phyloP scores from a whole-genome alignment of 2,329 filamentous ascomycete species.

The Alternaria postmessia region DNA sequence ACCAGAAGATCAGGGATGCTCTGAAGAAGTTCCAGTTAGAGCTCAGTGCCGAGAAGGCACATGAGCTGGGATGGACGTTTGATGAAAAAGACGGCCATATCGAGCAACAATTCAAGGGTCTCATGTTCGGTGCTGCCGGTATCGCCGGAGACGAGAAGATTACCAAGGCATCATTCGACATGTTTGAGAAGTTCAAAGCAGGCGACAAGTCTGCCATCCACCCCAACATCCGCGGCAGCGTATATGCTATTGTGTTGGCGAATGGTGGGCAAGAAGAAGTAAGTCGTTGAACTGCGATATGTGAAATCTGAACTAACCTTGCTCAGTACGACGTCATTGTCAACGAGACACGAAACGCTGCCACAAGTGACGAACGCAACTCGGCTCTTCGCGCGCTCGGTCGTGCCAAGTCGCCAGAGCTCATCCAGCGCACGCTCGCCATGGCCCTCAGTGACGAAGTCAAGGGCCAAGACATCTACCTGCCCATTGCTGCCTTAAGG shows the following conservation, averaged over 20 bases:
- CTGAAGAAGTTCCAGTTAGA: constrained; percentile 84
- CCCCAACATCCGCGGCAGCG: constrained; percentile 86
- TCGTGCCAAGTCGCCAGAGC: constrained; percentile 75
- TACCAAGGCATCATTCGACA: constrained; percentile 81
- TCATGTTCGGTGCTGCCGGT: constrained; percentile 87
- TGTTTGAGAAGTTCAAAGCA: constrained; percentile 84
- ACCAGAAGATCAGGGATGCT: constrained; percentile 74
- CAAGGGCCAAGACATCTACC: constrained; percentile 93
- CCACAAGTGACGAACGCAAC: constrained; percentile 87
- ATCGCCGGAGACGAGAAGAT: constrained; percentile 80
- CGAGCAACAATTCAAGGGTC: constrained; percentile 90
- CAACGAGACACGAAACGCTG: constrained; percentile 76
- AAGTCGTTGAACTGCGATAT: constrained; percentile 32
- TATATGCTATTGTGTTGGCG: constrained; percentile 84
- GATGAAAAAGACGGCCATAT: constrained; percentile 85
- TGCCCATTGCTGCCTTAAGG: constrained; percentile 81
- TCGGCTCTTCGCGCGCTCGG: constrained; percentile 86
- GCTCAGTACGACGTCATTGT: constrained; percentile 76
- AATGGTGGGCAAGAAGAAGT: constrained; percentile 86
- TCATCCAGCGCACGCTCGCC: constrained; percentile 81
- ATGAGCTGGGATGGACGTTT: constrained; percentile 89
- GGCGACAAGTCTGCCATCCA: constrained; percentile 86
- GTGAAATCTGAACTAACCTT: constrained; percentile 25
- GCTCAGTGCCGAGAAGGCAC: constrained; percentile 79
- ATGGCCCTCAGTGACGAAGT: constrained; percentile 81